phyloP scores from a whole-genome alignment of 2,329 filamentous ascomycete species.

The Hortaea werneckii region DNA sequence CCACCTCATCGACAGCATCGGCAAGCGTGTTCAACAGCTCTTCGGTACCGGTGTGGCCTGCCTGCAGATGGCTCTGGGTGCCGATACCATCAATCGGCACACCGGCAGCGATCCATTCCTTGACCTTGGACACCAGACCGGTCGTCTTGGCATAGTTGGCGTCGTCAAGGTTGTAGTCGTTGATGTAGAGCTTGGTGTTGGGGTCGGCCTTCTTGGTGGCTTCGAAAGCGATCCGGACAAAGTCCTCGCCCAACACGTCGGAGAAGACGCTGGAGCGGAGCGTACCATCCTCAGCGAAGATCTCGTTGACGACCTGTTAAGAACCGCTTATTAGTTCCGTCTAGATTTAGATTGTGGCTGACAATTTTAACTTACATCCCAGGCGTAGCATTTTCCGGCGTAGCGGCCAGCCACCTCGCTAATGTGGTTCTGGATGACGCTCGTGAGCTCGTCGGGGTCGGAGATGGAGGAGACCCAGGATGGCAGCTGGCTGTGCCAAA shows the following conservation, averaged over 20 bases:
- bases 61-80: slow-evolving; percentile 45
- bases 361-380: slow-evolving; percentile 28
- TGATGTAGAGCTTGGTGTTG: slow-evolving; percentile 61
- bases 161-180: slow-evolving; percentile 56
- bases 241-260: slow-evolving; percentile 58
- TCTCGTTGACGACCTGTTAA: slow-evolving; percentile 47
- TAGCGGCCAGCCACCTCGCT: slow-evolving; percentile 47
- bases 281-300: slow-evolving; percentile 49
- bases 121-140: slow-evolving; percentile 45
- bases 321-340: slow-evolving; percentile 26
- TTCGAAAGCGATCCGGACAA: slow-evolving; percentile 59
- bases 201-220: slow-evolving; percentile 59
- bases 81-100: slow-evolving; percentile 57
- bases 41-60: slow-evolving; percentile 34
- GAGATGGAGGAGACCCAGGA: slow-evolving; percentile 49
- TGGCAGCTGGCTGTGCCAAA: slow-evolving; percentile 48
- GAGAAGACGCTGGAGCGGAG: slow-evolving; percentile 57
- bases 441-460: slow-evolving; percentile 42
- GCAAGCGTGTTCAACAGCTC: slow-evolving; percentile 43
- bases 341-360: slow-evolving; percentile 15
- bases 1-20: slow-evolving; percentile 45
- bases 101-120: slow-evolving; percentile 52
- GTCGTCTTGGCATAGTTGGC: slow-evolving; percentile 49
- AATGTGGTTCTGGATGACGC: slow-evolving; percentile 51
- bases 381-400: slow-evolving; percentile 53